These are phyloP conservation scores for Heterobasidion occidentale DNA, from an alignment of 1,284 basidiomycete species.

Conservation along the genomic window DNA sequence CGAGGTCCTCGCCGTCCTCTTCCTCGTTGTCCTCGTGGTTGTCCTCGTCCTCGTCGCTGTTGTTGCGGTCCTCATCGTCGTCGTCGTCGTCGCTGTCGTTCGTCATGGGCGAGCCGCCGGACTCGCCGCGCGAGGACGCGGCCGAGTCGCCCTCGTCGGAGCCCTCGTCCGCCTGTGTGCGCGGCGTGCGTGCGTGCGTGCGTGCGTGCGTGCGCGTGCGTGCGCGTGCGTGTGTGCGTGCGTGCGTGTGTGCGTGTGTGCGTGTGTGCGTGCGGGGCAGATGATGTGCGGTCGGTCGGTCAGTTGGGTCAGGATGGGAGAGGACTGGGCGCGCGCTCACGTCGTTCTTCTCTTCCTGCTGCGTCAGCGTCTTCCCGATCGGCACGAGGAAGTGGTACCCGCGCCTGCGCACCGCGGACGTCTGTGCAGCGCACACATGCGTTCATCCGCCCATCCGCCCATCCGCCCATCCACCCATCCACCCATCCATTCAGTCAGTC, in stretches of 20 bases:
- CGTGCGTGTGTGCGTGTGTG: no score
- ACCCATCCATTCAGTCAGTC: slow-evolving; percentile 1
- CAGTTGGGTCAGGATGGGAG: background rate
- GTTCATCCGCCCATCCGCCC: no score
- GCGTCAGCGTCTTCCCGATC: slow-evolving; percentile 62
- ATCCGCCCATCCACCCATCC: background rate
- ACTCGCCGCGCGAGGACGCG: slow-evolving; percentile 16
- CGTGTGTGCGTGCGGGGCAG: background rate
- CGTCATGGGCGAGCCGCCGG: slow-evolving; percentile 20
- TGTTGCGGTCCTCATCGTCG: slow-evolving; percentile 37
- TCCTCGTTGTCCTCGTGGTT: slow-evolving; percentile 25
- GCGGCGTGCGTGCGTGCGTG: background rate
- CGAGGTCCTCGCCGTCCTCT: slow-evolving; percentile 41
- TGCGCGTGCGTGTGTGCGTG: slow-evolving; percentile 11
- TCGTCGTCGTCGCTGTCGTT: slow-evolving; percentile 26
- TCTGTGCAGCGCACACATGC: slow-evolving; percentile 29
- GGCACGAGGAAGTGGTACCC: slow-evolving; percentile 66
- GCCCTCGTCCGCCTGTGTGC: slow-evolving; percentile 35
- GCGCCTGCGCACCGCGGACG: slow-evolving; percentile 48
- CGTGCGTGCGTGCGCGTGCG: background rate
- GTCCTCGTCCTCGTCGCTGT: slow-evolving; percentile 27
- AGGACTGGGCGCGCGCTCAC: slow-evolving; percentile 29
- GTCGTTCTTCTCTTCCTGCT: slow-evolving; percentile 78
- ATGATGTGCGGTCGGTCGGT: background rate
- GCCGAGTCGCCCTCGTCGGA: slow-evolving; percentile 43